These are phyloP conservation scores for Claviceps africana DNA, from an alignment of 2,329 filamentous ascomycete species.

Conservation along the genomic window DNA sequence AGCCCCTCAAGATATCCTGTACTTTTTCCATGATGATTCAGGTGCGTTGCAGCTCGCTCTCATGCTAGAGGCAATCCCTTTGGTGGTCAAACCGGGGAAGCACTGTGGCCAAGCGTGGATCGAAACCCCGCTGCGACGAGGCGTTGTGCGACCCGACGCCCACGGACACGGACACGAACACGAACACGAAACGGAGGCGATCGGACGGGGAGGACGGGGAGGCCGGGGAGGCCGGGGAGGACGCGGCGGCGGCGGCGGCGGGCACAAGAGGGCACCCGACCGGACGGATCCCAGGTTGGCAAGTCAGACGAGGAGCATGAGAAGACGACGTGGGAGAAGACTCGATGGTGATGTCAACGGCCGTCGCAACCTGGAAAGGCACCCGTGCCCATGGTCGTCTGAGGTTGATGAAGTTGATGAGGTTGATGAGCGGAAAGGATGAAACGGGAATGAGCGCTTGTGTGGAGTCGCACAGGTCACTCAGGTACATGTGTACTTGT, in stretches of 20 bases:
- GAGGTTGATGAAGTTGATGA: not conserved
- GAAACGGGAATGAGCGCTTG: not conserved
- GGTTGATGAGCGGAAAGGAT: not conserved
- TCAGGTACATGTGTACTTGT: not conserved
- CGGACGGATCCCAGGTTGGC: not conserved
- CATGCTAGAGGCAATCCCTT: not conserved
- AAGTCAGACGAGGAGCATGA: not conserved
- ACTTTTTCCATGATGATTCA: constrained; percentile 2
- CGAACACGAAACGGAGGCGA: not conserved
- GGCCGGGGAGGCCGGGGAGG: too few relatives aligned
- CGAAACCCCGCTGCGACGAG: not conserved
- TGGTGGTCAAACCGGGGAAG: not conserved
- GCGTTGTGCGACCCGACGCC: too few relatives aligned
- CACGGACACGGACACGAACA: too few relatives aligned
- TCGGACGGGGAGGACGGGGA: too few relatives aligned
- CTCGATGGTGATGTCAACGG: not conserved
- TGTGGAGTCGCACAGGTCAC: not conserved
- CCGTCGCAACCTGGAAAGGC: not conserved
- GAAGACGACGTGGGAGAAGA: not conserved
- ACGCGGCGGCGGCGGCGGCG: too few relatives aligned
- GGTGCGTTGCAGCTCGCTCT: not conserved
- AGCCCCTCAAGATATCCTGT: constrained; percentile 1
- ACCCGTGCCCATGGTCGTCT: not conserved
- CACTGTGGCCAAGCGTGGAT: not conserved
- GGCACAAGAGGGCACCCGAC: not conserved